These are phyloP conservation scores for Pichia cephalocereana DNA, from an alignment of 805 yeast species.

Conservation along the genomic window DNA sequence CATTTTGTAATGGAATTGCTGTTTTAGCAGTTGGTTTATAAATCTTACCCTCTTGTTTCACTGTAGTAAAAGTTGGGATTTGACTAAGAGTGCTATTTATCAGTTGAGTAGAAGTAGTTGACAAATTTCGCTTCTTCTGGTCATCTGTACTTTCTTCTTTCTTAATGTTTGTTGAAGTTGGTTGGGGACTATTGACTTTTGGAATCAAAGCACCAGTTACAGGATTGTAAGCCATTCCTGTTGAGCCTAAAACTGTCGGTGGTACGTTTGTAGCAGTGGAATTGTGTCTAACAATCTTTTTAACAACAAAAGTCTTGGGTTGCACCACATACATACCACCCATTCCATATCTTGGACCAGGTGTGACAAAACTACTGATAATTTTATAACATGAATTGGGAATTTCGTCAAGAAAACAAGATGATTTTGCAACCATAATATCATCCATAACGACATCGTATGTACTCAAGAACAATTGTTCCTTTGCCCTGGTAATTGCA, in stretches of 20 bases:
- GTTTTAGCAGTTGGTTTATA: neutral
- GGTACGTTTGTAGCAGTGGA: too few species aligned
- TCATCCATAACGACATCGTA: neutral
- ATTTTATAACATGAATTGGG: neutral
- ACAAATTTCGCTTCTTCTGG: too few species aligned
- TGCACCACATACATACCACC: too few species aligned
- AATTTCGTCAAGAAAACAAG: slow-evolving; percentile 2
- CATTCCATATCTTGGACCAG: too few species aligned
- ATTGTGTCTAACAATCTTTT: too few species aligned
- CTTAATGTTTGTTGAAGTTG: too few species aligned
- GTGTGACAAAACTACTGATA: neutral
- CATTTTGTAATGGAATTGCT: neutral
- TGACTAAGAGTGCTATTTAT: too few species aligned
- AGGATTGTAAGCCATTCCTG: slow-evolving; percentile 2
- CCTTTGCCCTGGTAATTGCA: slow-evolving; percentile 77
- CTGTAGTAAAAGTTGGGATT: too few species aligned
- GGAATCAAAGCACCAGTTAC: slow-evolving; percentile 6
- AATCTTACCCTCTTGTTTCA: neutral
- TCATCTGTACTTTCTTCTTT: too few species aligned
- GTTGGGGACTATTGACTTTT: too few species aligned
- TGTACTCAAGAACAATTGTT: slow-evolving; percentile 18
- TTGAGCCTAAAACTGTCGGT: neutral
- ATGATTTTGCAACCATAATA: neutral
- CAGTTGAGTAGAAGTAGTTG: too few species aligned
- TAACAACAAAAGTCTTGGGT: too few species aligned